Evolutionary conservation across 768 basidiomycete species (phyloP), one percentile per base, ranked within the genome.

Genomic region (Crucibulum laeve): DNA sequence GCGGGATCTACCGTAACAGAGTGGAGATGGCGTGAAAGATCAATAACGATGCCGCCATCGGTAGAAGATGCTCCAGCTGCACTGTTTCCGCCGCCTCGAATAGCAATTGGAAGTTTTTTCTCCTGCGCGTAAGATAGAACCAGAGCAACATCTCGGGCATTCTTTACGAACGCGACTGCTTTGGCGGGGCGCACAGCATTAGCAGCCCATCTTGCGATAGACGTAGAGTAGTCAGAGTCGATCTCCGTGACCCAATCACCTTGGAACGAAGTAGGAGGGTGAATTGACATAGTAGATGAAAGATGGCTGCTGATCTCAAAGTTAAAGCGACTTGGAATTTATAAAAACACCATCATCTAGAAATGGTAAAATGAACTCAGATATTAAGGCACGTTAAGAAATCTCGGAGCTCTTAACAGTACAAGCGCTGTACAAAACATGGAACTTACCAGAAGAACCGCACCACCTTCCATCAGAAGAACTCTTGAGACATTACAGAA

Each of bases 11-110:
- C 53, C 8, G 46, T 38, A 3, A 57, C 63, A 8, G 44, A 46
- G 42, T 52, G 54, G 23, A 67, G 25, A 40, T 69, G 54, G 18
- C 54, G 52, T 15, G 61, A 64, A 6, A 70, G 54, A 37, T 71
- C 70, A 44, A 72, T 62, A 4, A 70, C 67, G 4, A 73, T 39
- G 11, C 72, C 67, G 14, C 62, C 68, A n/a, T 68, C 57, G 21
- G 44, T 47, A 11, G 68, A 68, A 5, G 66, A 67, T 3, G 64
- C 53, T 5, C 60, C 67, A n/a, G 63, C 47, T 1, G 56, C 24
- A 46, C 47, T 63, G 40, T 73, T 70, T 3, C 68, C 70, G 2
- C 70, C 70, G 13, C 69, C 60, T 7, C 54, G 48, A 38, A 71
- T 54, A 4, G 63, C 66, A 21, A 69, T 50, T 18, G 52, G 51